Evolutionary conservation across 2,329 filamentous ascomycete genomes (phyloP), one percentile per base, ranked within the genome.

Genomic region (Exophiala oligosperma): DNA sequence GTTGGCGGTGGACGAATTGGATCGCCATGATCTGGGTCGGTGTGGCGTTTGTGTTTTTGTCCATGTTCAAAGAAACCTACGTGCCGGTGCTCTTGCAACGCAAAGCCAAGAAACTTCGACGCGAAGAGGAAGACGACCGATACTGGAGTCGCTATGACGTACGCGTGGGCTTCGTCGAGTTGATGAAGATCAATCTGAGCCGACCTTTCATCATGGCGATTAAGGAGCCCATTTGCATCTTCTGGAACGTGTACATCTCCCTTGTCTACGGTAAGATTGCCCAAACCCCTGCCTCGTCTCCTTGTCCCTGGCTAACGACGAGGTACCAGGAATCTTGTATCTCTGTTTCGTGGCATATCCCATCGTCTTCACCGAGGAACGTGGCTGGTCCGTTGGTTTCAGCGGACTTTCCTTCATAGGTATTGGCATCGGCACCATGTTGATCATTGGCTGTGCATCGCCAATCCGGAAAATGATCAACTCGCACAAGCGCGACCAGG

Each of bases 331-430:
- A 17, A 91, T 96, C 41, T 79, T 97, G 1, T 94, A 94, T 69
- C 84, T 96, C 32, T 95, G 91, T 74, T 96, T 96, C 76, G 88
- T 95, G 14, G 91, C 90, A 11, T 95, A 95, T 71, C 92, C 92
- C 0, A 88, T 95, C 59, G 88, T 96, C 57, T 96, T 94, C 73
- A 79, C 81, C 9, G 78, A 88, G 41, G 74, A 84, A 57, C 88
- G 92, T 17, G 90, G 90, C 60, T 97, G 92, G 92, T 80, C 80
- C 1, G 79, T 88, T 0, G 87, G 89, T 1, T 74, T 89, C 37
- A 85, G 87, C 0, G 92, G 92, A 0, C 82, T 97, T 2, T 83
- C 91, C 1, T 97, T 95, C 72, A 68, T 87, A 4, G 92, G 91
- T 9, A 86, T 87, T 49, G 84, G 84, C 0, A 74, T 82, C n/a